These are phyloP conservation scores for Lipomyces lipofer DNA, from an alignment of 805 yeast genomes.

Conservation along the genomic window DNA sequence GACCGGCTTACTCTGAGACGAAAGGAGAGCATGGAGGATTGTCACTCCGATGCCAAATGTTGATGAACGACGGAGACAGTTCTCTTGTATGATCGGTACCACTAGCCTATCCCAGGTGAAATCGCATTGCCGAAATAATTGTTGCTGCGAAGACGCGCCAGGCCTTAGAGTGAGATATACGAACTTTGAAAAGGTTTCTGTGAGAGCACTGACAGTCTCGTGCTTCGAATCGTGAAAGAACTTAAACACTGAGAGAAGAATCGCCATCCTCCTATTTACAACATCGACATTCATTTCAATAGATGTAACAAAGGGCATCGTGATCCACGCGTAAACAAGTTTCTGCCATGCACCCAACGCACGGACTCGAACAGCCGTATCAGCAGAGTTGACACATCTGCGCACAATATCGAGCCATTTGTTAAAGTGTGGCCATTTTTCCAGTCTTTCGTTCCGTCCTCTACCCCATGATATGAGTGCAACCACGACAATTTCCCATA, in stretches of 20 bases:
- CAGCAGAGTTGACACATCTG: slow-evolving; percentile 12
- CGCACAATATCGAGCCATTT: slow-evolving; percentile 20
- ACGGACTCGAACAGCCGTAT: background rate
- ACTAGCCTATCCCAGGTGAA: slow-evolving; percentile 18
- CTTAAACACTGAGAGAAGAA: slow-evolving; percentile 14
- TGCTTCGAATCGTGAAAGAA: slow-evolving; percentile 3
- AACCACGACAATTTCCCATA: slow-evolving; percentile 21
- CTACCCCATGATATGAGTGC: slow-evolving; percentile 18
- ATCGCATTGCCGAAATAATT: slow-evolving; percentile 8
- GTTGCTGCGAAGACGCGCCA: slow-evolving; percentile 1
- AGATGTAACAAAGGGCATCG: background rate
- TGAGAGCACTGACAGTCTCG: slow-evolving; percentile 10
- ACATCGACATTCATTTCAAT: background rate
- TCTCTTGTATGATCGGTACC: slow-evolving; percentile 16
- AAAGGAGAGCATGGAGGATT: slow-evolving; percentile 2
- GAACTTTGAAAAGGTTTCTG: slow-evolving; percentile 10
- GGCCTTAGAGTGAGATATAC: slow-evolving; percentile 6
- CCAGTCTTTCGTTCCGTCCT: slow-evolving; percentile 14
- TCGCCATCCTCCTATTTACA: slow-evolving; percentile 4
- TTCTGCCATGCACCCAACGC: slow-evolving; percentile 23
- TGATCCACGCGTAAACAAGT: slow-evolving; percentile 18
- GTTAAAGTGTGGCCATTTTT: slow-evolving; percentile 17
- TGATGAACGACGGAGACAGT: slow-evolving; percentile 5
- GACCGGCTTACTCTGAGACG: slow-evolving; percentile 1
- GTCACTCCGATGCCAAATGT: slow-evolving; percentile 2